phyloP scores from a whole-genome alignment of 2,329 filamentous ascomycete species.

The Geosmithia putterillii region DNA sequence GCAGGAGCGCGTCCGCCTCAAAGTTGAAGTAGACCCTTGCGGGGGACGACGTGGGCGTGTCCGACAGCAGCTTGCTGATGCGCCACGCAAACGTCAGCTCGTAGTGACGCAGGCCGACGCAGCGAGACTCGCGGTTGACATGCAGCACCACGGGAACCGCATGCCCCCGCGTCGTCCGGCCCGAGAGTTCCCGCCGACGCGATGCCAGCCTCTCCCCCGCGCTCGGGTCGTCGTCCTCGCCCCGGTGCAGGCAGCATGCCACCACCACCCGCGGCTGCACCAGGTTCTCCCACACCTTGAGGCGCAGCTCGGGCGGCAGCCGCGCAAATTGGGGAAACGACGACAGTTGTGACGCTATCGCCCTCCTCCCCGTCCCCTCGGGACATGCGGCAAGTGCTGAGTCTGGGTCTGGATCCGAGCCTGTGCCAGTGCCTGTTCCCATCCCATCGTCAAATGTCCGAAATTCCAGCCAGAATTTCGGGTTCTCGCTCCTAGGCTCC shows the following conservation, averaged over 20 bases:
- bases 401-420: neutral
- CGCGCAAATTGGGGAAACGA: slow-evolving; percentile 23
- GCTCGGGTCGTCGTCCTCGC: slow-evolving; percentile 4
- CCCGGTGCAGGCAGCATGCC: slow-evolving; percentile 26
- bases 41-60: slow-evolving; percentile 18
- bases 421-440: slow-evolving; percentile 5
- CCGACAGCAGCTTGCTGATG: slow-evolving; percentile 25
- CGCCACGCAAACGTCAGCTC: slow-evolving; percentile 33
- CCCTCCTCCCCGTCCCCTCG: slow-evolving; percentile 3
- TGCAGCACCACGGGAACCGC: slow-evolving; percentile 28
- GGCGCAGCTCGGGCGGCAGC: slow-evolving; percentile 33
- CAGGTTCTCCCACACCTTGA: slow-evolving; percentile 32
- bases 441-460: slow-evolving; percentile 29
- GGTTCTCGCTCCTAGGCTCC: slow-evolving; percentile 12
- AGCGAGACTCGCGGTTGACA: slow-evolving; percentile 28
- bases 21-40: slow-evolving; percentile 36
- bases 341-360: too few species aligned
- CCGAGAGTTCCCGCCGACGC: slow-evolving; percentile 14
- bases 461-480: slow-evolving; percentile 32
- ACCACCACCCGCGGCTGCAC: slow-evolving; percentile 31
- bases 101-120: slow-evolving; percentile 28
- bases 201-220: slow-evolving; percentile 8
- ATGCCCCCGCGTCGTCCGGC: slow-evolving; percentile 10
- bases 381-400: neutral
- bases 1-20: slow-evolving; percentile 28